A percentile compares a stretch with the other conserved stretches of the same genome.
These are phyloP conservation scores for Echium plantagineum DNA, from an alignment of 257 asterid genomes.

Conservation along the genomic window DNA sequence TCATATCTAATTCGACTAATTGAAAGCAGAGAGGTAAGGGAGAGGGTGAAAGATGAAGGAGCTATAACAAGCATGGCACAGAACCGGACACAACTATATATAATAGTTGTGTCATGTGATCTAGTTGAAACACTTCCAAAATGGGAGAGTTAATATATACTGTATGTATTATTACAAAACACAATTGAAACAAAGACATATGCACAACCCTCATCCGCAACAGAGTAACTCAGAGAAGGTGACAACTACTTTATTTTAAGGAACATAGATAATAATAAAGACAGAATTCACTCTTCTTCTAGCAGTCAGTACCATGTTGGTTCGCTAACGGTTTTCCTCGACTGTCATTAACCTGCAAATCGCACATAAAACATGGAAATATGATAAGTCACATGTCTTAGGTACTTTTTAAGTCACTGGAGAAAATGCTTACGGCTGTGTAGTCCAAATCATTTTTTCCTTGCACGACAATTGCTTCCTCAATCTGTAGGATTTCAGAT, in stretches of 20 bases:
- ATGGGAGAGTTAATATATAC: no score
- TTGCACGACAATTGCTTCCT: constrained; percentile 66
- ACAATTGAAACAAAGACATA: no score
- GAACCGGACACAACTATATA: no score
- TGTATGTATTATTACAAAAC: no score
- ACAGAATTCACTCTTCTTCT: constrained; percentile 1
- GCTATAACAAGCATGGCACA: no score
- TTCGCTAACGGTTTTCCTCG: constrained; percentile 32
- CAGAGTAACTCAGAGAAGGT: no score
- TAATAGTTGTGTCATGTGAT: no score
- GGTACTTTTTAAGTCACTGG: constrained; percentile 6
- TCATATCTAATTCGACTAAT: no score
- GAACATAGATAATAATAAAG: constrained; percentile 2
- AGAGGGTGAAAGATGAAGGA: not conserved
- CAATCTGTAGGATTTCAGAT: constrained; percentile 85
- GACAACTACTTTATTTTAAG: no score
- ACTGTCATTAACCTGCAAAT: constrained; percentile 49
- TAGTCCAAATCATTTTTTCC: constrained; percentile 44
- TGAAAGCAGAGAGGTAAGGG: not conserved
- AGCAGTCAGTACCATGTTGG: constrained; percentile 46
- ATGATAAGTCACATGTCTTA: not conserved
- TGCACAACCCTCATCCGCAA: no score
- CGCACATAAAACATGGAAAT: constrained; percentile 3
- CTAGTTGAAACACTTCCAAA: no score
- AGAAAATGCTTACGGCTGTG: constrained; percentile 36